A percentile compares a stretch with the other conserved stretches of the same genome.
These are phyloP conservation scores for Sphagnum fallax DNA, from an alignment of 228 moss, liverwort and hornwort genomes.

Conservation along the genomic window DNA sequence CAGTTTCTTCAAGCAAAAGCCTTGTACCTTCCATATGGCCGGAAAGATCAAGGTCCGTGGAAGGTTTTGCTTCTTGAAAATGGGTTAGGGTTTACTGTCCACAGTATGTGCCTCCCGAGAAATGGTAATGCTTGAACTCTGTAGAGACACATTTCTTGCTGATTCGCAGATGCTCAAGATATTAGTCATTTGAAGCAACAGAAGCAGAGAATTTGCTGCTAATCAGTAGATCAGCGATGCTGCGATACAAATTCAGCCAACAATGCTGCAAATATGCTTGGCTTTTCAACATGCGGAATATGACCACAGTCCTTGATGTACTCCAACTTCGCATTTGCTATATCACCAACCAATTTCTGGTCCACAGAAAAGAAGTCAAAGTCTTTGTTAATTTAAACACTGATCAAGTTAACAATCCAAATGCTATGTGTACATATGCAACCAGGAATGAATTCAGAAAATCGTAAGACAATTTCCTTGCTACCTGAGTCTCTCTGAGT, in stretches of 20 bases:
- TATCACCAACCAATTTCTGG: constrained; percentile 79
- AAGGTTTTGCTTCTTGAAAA: too few relatives aligned
- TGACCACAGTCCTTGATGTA: constrained; percentile 69
- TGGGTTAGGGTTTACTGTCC: too few relatives aligned
- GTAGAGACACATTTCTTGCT: too few relatives aligned
- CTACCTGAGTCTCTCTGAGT: not conserved
- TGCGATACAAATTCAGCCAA: constrained; percentile 21
- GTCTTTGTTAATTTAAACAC: not conserved
- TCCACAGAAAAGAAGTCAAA: constrained; percentile 5
- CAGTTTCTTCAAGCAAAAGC: too few relatives aligned
- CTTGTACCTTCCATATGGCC: too few relatives aligned
- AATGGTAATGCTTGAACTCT: too few relatives aligned
- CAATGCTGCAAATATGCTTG: constrained; percentile 42
- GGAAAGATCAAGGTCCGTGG: too few relatives aligned
- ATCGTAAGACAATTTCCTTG: not conserved
- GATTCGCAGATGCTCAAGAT: too few relatives aligned
- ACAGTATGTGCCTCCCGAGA: too few relatives aligned
- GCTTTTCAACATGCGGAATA: constrained; percentile 81
- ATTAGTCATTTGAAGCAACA: too few relatives aligned
- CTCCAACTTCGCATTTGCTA: constrained; percentile 52
- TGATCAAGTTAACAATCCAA: too few relatives aligned
- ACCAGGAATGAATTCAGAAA: not conserved
- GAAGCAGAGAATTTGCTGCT: too few relatives aligned
- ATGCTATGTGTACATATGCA: not conserved
- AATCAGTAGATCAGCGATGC: not conserved